phyloP scores from a whole-genome alignment of 179 eudicot species.

The Spinacia oleracea region DNA sequence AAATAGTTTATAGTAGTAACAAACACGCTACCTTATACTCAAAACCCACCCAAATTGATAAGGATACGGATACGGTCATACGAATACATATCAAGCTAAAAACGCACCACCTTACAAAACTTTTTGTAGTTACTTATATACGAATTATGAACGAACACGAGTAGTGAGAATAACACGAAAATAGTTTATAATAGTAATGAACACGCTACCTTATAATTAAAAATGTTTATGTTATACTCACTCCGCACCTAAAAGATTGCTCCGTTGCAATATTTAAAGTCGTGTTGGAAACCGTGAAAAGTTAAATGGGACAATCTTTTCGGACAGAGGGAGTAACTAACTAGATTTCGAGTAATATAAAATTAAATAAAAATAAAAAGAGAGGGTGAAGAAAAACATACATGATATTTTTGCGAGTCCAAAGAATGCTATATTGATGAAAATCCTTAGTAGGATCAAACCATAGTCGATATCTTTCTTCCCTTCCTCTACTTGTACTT shows the following conservation, averaged over 20 bases:
- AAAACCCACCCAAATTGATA: too few relatives aligned
- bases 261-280: too few relatives aligned
- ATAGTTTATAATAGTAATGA: too few relatives aligned
- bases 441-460: conserved; percentile 67
- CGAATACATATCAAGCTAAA: too few relatives aligned
- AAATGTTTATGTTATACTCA: background rate
- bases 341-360: too few relatives aligned
- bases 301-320: too few relatives aligned
- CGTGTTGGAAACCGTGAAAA: too few relatives aligned
- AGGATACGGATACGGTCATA: too few relatives aligned
- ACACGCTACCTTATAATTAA: background rate
- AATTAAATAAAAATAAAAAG: background rate
- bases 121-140: too few relatives aligned
- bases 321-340: too few relatives aligned
- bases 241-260: too few relatives aligned
- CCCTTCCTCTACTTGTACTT: conserved; percentile 65
- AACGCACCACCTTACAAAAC: background rate
- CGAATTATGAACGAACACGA: background rate
- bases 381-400: conserved; percentile 20
- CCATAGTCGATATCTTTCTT: conserved; percentile 74
- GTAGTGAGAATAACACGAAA: background rate
- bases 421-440: conserved; percentile 72
- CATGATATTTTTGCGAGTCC: conserved; percentile 66
- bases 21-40: too few relatives aligned
- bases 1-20: background rate